phyloP scores from a whole-genome alignment of 176 grass and related monocot genomes.

The Oryza australiensis region DNA sequence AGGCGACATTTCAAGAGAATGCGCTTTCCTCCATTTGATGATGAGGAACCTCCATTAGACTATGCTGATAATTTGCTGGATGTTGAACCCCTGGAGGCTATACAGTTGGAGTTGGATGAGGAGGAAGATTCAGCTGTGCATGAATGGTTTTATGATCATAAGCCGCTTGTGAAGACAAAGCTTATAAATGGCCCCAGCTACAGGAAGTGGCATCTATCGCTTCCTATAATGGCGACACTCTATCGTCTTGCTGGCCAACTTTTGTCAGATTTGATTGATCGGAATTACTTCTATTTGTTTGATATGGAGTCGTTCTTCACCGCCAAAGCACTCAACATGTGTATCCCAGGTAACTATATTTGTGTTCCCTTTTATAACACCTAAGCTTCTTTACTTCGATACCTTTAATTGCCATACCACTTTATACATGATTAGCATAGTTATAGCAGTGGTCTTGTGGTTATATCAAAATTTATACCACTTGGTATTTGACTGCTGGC shows the following conservation, averaged over 20 bases:
- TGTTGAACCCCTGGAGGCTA: slow-evolving; percentile 94
- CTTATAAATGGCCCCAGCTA: slow-evolving; percentile 98
- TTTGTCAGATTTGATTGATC: slow-evolving; percentile 85
- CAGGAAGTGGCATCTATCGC: slow-evolving; percentile 89
- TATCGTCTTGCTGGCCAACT: slow-evolving; percentile 94
- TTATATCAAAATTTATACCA: slow-evolving; percentile 6
- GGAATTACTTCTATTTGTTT: slow-evolving; percentile 95
- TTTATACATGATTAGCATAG: neutral
- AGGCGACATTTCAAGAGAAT: slow-evolving; percentile 96
- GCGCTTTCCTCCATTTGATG: slow-evolving; percentile 99
- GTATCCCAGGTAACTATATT: slow-evolving; percentile 77
- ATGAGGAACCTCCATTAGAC: slow-evolving; percentile 94
- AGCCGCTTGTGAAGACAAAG: slow-evolving; percentile 92
- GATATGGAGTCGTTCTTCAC: slow-evolving; percentile 99
- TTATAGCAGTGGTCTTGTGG: slow-evolving; percentile 5
- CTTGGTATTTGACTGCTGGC: neutral
- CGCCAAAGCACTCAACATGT: slow-evolving; percentile 97
- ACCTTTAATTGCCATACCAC: neutral
- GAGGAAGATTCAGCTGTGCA: slow-evolving; percentile 97
- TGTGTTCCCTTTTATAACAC: neutral
- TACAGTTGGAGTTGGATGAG: slow-evolving; percentile 82
- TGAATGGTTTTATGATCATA: slow-evolving; percentile 98
- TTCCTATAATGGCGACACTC: slow-evolving; percentile 97
- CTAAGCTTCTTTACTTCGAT: neutral
- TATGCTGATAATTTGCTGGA: slow-evolving; percentile 98